Base-by-base conservation (phyloP, 768 basidiomycete species). In the Sporobolomyces phaffii region DNA sequence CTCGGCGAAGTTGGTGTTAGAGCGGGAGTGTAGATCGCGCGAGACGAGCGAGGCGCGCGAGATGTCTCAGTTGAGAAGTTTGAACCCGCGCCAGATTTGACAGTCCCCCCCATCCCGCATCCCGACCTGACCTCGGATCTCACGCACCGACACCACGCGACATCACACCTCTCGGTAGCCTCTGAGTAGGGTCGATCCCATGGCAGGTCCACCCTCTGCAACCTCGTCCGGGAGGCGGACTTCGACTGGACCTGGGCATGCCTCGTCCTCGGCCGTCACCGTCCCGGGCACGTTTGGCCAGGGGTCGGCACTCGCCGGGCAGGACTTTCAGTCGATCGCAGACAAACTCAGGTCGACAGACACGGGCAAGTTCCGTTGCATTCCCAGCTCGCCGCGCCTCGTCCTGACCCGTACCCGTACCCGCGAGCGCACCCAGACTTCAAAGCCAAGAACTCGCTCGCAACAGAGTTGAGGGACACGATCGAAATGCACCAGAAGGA, bases 401-500 rank as follows among this genome's bases (percentile, higher is more conserved):
- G n/a, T n/a, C n/a, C n/a, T n/a, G n/a, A n/a, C n/a, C n/a, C n/a
- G n/a, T n/a, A n/a, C n/a, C n/a, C n/a, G n/a, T n/a, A n/a, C n/a
- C n/a, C n/a, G n/a, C n/a, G n/a, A n/a, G n/a, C n/a, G n/a, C n/a
- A n/a, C n/a, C n/a, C 60, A 68, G 69, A 70, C 54, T 41, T 47
- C 57, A 70, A 70, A 59, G 53, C 48, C 31, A 60, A 73, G 67
- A 69, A 73, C 24, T 40, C 54, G 17, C 66, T 74, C 24, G 75
- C 72, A 22, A 66, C 72, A 8, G 75, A 75, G 43, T 70, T 75
- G 22, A 57, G 73, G 22, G 75, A 75, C 38, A 69, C 66, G 11
- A 70, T 75, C 54, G 75, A 75, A 40, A 61, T 72, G 62, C 72
- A 72, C 54, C 61, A 61, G 51, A 68, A 73, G 38, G 75, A 75